These are phyloP conservation scores for Samsoniella hepiali DNA, from an alignment of 2,329 filamentous ascomycete genomes.

Conservation along the genomic window DNA sequence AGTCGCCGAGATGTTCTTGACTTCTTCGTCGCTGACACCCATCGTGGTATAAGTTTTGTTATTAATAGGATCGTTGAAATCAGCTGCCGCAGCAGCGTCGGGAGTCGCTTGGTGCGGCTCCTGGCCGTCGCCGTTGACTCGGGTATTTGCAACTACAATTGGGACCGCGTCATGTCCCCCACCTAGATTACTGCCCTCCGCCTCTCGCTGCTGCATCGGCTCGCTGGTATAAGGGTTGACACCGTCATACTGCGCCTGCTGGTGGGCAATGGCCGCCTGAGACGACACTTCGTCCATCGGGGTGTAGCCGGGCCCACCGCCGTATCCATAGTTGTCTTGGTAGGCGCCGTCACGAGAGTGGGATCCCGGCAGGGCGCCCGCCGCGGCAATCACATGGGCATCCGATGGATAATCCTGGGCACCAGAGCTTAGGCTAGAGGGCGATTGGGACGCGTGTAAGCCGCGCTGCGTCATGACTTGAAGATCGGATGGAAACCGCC, in stretches of 20 bases:
- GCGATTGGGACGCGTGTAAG: conserved; percentile 75
- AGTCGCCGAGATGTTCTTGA: conserved; percentile 6
- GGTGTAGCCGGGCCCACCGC: conserved; percentile 40
- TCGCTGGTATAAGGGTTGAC: conserved; percentile 56
- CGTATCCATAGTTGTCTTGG: conserved; percentile 38
- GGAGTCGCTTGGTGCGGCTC: conserved; percentile 11
- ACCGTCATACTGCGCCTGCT: conserved; percentile 51
- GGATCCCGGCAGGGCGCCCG: conserved; percentile 49
- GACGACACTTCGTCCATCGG: conserved; percentile 49
- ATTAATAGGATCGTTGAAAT: conserved; percentile 10
- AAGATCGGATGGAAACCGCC: conserved; percentile 93
- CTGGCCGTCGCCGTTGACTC: conserved; percentile 12
- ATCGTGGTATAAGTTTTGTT: conserved; percentile 21
- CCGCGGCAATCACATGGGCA: conserved; percentile 57
- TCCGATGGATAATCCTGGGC: conserved; percentile 44
- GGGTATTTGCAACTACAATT: conserved; percentile 15
- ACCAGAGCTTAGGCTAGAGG: conserved; percentile 77
- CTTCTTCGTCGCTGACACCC: conserved; percentile 3
- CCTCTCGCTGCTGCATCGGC: conserved; percentile 30
- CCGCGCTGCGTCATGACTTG: conserved; percentile 74
- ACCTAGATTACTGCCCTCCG: conserved; percentile 8
- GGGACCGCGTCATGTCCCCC: conserved; percentile 15
- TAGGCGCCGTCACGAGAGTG: conserved; percentile 32
- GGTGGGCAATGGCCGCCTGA: conserved; percentile 47
- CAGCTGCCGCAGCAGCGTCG: not conserved